Conservation (phyloP, 805 yeast species). For the Metschnikowia santaceciliae region DNA sequence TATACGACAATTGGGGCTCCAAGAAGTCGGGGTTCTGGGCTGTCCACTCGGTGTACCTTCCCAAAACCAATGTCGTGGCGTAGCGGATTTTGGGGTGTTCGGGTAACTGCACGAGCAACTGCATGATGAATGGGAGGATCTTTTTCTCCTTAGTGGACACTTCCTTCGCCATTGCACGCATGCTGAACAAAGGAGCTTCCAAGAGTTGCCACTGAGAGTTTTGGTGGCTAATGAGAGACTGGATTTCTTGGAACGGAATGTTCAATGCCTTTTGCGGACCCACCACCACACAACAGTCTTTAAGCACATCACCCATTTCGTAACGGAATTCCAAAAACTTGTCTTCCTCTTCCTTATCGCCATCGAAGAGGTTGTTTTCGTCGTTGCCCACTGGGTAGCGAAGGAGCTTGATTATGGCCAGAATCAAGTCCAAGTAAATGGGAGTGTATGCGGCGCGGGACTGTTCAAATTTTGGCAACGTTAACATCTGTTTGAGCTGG, state of each 20-base stretch:
- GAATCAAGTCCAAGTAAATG: constrained; percentile 54
- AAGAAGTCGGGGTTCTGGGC: constrained; percentile 76
- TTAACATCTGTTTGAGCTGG: constrained; percentile 66
- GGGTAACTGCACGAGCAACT: constrained; percentile 62
- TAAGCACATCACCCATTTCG: constrained; percentile 96
- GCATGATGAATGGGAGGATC: constrained; percentile 75
- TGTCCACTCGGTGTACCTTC: constrained; percentile 97
- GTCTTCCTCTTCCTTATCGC: constrained; percentile 80
- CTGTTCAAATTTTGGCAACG: constrained; percentile 52
- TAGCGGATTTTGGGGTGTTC: constrained; percentile 84
- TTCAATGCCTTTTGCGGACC: constrained; percentile 69
- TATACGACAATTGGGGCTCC: constrained; percentile 79
- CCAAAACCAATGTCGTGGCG: constrained; percentile 88
- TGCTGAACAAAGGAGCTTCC: constrained; percentile 85
- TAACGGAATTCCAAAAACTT: constrained; percentile 91
- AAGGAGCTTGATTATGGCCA: constrained; percentile 62
- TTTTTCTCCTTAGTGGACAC: constrained; percentile 62
- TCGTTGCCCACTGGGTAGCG: constrained; percentile 57
- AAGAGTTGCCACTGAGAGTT: constrained; percentile 71
- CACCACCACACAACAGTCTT: constrained; percentile 88
- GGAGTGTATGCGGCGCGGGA: constrained; percentile 50
- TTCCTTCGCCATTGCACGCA: constrained; percentile 94
- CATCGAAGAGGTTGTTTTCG: constrained; percentile 47
- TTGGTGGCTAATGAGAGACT: constrained; percentile 27
- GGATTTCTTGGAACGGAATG: constrained; percentile 65